phyloP scores from a whole-genome alignment of 768 basidiomycete genomes.

The Psilocybe cubensis region DNA sequence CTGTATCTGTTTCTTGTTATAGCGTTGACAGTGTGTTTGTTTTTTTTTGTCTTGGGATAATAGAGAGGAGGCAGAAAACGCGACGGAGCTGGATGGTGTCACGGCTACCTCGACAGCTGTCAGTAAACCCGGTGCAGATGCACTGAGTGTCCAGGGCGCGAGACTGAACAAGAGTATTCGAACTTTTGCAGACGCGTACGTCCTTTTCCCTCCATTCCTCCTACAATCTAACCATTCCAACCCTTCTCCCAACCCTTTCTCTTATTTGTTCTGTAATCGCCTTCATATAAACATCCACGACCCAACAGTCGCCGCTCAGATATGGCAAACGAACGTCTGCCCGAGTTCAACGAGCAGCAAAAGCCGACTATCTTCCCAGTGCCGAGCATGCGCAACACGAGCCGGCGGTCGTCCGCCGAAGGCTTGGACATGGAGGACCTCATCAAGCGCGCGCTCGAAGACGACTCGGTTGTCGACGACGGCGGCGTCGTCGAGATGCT shows the following conservation, averaged over 20 bases:
- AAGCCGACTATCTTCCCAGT: slow-evolving; percentile 53
- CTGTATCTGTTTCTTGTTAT: slow-evolving; percentile 10
- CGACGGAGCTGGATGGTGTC: slow-evolving; percentile 60
- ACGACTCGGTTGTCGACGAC: slow-evolving; percentile 56
- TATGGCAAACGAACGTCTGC: slow-evolving; percentile 75
- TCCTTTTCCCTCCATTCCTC: too few relatives aligned
- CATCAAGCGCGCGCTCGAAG: slow-evolving; percentile 64
- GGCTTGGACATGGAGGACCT: slow-evolving; percentile 65
- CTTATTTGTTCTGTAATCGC: neutral
- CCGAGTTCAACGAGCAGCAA: slow-evolving; percentile 48
- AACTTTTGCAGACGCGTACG: slow-evolving; percentile 79
- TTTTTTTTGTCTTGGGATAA: neutral
- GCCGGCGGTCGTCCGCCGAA: slow-evolving; percentile 47
- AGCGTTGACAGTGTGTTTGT: neutral
- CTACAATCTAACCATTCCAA: too few relatives aligned
- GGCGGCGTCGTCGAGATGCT: slow-evolving; percentile 59
- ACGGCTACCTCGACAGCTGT: slow-evolving; percentile 28
- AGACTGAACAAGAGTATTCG: slow-evolving; percentile 65
- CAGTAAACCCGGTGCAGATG: slow-evolving; percentile 48
- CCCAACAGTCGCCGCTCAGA: slow-evolving; percentile 67
- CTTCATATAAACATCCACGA: neutral
- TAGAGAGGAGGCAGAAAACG: slow-evolving; percentile 82
- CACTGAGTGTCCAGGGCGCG: slow-evolving; percentile 63
- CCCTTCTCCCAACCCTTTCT: neutral
- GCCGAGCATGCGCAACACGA: slow-evolving; percentile 54